These are phyloP conservation scores for Colletotrichum spinosum DNA, from an alignment of 2,329 filamentous ascomycete species.

Conservation along the genomic window DNA sequence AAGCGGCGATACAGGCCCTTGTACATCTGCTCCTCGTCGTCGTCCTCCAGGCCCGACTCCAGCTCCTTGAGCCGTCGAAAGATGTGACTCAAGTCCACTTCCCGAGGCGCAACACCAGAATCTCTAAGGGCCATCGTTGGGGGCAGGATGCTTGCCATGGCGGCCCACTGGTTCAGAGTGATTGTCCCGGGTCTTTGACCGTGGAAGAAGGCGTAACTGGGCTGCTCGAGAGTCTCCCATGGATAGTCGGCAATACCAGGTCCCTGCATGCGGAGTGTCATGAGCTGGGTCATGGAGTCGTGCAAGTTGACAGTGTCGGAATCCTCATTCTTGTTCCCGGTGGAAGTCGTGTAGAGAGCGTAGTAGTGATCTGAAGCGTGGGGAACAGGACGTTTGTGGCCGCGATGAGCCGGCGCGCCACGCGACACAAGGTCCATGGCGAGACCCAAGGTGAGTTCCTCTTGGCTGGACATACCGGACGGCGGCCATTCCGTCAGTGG, in stretches of 20 bases:
- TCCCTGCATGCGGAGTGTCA: constrained; percentile 64
- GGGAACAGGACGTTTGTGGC: constrained; percentile 64
- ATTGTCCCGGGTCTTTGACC: constrained; percentile 76
- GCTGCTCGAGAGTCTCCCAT: constrained; percentile 81
- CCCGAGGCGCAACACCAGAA: constrained; percentile 68
- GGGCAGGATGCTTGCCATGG: constrained; percentile 66
- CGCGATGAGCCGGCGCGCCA: constrained; percentile 68
- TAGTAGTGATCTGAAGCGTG: constrained; percentile 68
- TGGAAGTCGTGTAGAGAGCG: constrained; percentile 64
- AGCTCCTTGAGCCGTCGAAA: constrained; percentile 70
- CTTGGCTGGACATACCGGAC: constrained; percentile 57
- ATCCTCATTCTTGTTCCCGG: constrained; percentile 57
- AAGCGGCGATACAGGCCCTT: constrained; percentile 75
- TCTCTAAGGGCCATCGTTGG: constrained; percentile 69
- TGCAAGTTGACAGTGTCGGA: constrained; percentile 63
- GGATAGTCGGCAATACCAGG: constrained; percentile 58
- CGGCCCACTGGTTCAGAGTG: constrained; percentile 77
- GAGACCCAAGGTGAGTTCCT: constrained; percentile 63
- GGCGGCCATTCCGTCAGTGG: constrained; percentile 70
- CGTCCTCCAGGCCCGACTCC: constrained; percentile 66
- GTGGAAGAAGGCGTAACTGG: constrained; percentile 76
- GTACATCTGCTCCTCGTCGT: constrained; percentile 69
- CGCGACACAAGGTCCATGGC: constrained; percentile 69
- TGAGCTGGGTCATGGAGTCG: constrained; percentile 68
- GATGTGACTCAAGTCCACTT: constrained; percentile 68